Evolutionary conservation across 2,329 filamentous ascomycete genomes (phyloP), one percentile per base, ranked within the genome.

Genomic region (Penicillium sp.): DNA sequence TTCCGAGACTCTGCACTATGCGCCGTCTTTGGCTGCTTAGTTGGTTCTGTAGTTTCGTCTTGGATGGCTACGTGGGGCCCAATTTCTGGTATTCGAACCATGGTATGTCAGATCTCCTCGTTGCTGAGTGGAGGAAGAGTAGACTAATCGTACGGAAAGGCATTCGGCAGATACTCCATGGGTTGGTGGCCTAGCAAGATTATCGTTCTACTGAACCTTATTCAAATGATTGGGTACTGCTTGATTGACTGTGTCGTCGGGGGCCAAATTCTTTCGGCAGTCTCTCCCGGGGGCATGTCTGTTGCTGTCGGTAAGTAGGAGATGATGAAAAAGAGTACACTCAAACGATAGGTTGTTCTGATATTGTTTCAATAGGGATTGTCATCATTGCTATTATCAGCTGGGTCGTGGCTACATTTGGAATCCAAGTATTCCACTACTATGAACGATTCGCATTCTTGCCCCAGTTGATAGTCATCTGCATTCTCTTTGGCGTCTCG

Each of bases 361-460:
- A 48, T n/a, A 6, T 48, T 48, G 13, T 14, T 24, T 13, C 14
- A 10, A 33, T 54, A 70, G 74, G 74, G 7, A 88, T 90, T 59
- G 77, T 89, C 36, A 82, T 89, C 42, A 81, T 85, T 11, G 83
- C 84, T 1, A 62, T 87, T 21, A 81, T 88, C 31, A 83, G 82
- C 26, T 87, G 84, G 83, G 73, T 78, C 2, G 80, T 90, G 37
- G 86, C 85, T 1, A 86, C 84, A 0, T 88, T 89, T 66, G 87
- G 87, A 0, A 88, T 89, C 66, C 80, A 79, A 50, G 75, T 85
- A 40, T 88, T 90, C 68, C 87, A 90, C 65, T 78, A 81, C 50
- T 90, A 89, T 67, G 86, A 89, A 72, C 80, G 86, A 68, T 87
- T 83, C 65, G 84, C 85, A 1, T 88, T 86, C 79, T 72, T 88